Conservation (phyloP, 2,329 filamentous ascomycete species). For the Pseudogymnoascus sp. region DNA sequence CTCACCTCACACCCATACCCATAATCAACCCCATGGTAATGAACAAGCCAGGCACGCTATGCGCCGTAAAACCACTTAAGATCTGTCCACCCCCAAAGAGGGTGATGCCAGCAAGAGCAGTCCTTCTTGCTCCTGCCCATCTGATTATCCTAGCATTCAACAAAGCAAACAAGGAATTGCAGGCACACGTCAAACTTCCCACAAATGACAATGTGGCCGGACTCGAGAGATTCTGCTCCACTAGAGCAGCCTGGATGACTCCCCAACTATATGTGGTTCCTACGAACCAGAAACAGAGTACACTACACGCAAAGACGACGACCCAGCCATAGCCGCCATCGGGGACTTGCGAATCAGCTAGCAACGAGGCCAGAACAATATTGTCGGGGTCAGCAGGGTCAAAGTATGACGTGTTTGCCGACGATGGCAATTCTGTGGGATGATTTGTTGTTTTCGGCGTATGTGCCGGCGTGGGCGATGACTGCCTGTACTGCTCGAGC, state of each 20-base stretch:
- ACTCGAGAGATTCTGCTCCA: slow-evolving; percentile 38
- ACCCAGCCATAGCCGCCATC: slow-evolving; percentile 51
- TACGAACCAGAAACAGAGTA: slow-evolving; percentile 48
- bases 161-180: slow-evolving; percentile 44
- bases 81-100: slow-evolving; percentile 43
- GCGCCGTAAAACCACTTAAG: slow-evolving; percentile 37
- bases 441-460: neutral
- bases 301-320: slow-evolving; percentile 41
- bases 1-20: slow-evolving; percentile 36
- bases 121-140: slow-evolving; percentile 38
- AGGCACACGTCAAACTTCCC: slow-evolving; percentile 43
- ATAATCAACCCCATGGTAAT: slow-evolving; percentile 39
- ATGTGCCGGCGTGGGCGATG: neutral
- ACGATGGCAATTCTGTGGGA: neutral
- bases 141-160: slow-evolving; percentile 44
- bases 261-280: slow-evolving; percentile 53
- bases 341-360: slow-evolving; percentile 39
- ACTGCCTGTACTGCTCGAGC: neutral
- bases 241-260: slow-evolving; percentile 49
- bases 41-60: slow-evolving; percentile 40
- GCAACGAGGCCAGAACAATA: slow-evolving; percentile 35
- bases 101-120: slow-evolving; percentile 40
- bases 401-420: slow-evolving; percentile 12
- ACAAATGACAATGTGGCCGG: slow-evolving; percentile 51
- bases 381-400: slow-evolving; percentile 23